A percentile compares a stretch with the other conserved stretches of the same genome.
phyloP scores from a whole-genome alignment of 2,329 filamentous ascomycete genomes.

The Dendryphion nanum region DNA sequence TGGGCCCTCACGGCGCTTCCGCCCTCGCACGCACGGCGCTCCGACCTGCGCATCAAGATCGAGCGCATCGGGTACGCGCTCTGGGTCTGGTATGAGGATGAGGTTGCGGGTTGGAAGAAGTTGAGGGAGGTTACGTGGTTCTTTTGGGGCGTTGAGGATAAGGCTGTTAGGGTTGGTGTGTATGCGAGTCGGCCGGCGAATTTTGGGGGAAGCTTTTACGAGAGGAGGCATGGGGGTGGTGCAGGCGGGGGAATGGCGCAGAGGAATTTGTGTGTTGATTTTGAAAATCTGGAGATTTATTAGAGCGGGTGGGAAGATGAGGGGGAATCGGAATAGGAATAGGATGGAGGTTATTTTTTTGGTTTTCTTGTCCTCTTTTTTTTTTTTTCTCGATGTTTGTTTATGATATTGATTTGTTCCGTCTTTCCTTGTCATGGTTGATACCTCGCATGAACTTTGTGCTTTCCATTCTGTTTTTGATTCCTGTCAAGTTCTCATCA shows the following conservation, averaged over 20 bases:
- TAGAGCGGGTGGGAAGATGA: slow-evolving; percentile 7
- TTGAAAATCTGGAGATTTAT: slow-evolving; percentile 43
- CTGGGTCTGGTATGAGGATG: slow-evolving; percentile 57
- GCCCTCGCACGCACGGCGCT: slow-evolving; percentile 41
- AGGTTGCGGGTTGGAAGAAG: slow-evolving; percentile 52
- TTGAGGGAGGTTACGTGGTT: slow-evolving; percentile 61
- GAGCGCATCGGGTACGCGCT: slow-evolving; percentile 56
- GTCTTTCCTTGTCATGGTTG: too few relatives aligned
- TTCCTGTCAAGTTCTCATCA: too few relatives aligned
- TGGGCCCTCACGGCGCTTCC: slow-evolving; percentile 54
- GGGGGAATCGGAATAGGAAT: too few relatives aligned
- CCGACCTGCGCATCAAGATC: slow-evolving; percentile 55
- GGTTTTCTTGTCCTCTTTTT: too few relatives aligned
- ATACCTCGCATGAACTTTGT: too few relatives aligned
- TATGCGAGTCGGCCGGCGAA: slow-evolving; percentile 58
- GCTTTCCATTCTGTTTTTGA: too few relatives aligned
- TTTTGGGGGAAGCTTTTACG: slow-evolving; percentile 38
- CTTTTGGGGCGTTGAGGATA: slow-evolving; percentile 60
- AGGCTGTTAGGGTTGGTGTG: slow-evolving; percentile 57
- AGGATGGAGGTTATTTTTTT: too few relatives aligned
- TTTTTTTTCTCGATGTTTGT: too few relatives aligned
- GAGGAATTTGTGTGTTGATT: slow-evolving; percentile 40
- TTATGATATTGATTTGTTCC: too few relatives aligned
- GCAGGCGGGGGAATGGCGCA: slow-evolving; percentile 25
- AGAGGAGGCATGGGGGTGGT: slow-evolving; percentile 25